These are phyloP conservation scores for Aspergillus aculeatus DNA, from an alignment of 2,329 filamentous ascomycete species.

Conservation along the genomic window DNA sequence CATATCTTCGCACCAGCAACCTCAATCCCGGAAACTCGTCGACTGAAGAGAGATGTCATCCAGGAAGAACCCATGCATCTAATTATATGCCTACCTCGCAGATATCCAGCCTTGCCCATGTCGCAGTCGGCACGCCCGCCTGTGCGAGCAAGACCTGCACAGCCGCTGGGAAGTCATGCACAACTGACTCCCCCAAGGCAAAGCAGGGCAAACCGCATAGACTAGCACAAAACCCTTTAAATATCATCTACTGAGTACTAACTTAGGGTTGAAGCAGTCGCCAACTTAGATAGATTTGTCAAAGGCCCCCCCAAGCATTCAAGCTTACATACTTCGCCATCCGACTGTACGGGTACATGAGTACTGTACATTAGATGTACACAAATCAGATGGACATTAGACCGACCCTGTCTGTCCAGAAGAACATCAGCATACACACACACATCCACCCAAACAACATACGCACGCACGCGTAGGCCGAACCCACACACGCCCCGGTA, in stretches of 20 bases:
- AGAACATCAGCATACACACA: too few relatives aligned
- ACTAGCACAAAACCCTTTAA: too few relatives aligned
- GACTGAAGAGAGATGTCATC: neutral
- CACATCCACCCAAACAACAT: neutral
- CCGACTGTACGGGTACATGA: too few relatives aligned
- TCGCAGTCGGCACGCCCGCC: neutral
- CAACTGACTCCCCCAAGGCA: neutral
- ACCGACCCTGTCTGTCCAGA: too few relatives aligned
- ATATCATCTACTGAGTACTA: too few relatives aligned
- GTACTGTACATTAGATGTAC: too few relatives aligned
- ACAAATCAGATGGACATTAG: too few relatives aligned
- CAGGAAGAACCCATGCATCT: neutral
- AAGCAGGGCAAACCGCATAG: neutral
- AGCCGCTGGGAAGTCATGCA: neutral
- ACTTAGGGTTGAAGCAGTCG: too few relatives aligned
- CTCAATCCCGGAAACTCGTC: neutral
- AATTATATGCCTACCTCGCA: neutral
- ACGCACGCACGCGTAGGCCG: neutral
- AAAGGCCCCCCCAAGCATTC: neutral
- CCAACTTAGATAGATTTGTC: too few relatives aligned
- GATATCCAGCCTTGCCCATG: neutral
- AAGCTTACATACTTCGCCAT: neutral
- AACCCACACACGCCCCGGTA: neutral
- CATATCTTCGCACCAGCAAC: neutral
- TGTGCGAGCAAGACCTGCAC: conserved; percentile 5